Evolutionary conservation across 139 green algal species (phyloP).

Genomic region (Coccomyxa sp.): DNA sequence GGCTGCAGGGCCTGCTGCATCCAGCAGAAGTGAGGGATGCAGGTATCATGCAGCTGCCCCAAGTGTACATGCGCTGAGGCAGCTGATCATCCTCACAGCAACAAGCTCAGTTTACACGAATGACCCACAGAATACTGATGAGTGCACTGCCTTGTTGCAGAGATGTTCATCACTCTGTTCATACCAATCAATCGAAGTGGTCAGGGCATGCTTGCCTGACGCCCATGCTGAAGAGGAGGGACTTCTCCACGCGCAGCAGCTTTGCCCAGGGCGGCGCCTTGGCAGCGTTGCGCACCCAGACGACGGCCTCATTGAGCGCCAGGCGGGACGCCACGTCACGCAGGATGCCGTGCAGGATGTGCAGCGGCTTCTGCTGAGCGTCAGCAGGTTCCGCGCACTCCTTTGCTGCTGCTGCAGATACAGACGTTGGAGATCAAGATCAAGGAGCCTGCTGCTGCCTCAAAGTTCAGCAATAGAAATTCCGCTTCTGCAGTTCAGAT

Average conservation of each 20-base stretch:
- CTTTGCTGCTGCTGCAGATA: neutral
- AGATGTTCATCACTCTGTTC: too few species aligned
- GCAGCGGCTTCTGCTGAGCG: neutral
- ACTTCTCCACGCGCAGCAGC: neutral
- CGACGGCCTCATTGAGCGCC: slow-evolving; percentile 5
- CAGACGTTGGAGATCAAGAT: neutral
- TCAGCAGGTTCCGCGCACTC: too few species aligned
- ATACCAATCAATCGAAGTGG: too few species aligned
- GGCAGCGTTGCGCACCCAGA: neutral
- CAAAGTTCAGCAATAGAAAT: too few species aligned
- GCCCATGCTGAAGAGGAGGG: neutral
- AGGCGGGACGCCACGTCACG: slow-evolving; percentile 11
- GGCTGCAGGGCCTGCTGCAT: too few species aligned
- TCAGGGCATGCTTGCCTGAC: neutral
- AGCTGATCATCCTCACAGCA: too few species aligned
- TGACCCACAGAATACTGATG: neutral
- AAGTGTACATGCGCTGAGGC: neutral
- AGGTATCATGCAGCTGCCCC: neutral
- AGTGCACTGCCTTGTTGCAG: neutral
- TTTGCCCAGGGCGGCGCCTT: neutral
- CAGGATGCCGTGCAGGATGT: slow-evolving; percentile 19
- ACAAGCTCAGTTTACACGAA: neutral
- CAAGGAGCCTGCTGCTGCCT: neutral
- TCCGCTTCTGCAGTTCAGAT: too few species aligned
- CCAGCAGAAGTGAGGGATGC: too few species aligned